Evolutionary conservation across 352 stramenopile genomes (phyloP), one percentile per base, ranked within the genome.

Genomic region (Phytophthora parvispora): DNA sequence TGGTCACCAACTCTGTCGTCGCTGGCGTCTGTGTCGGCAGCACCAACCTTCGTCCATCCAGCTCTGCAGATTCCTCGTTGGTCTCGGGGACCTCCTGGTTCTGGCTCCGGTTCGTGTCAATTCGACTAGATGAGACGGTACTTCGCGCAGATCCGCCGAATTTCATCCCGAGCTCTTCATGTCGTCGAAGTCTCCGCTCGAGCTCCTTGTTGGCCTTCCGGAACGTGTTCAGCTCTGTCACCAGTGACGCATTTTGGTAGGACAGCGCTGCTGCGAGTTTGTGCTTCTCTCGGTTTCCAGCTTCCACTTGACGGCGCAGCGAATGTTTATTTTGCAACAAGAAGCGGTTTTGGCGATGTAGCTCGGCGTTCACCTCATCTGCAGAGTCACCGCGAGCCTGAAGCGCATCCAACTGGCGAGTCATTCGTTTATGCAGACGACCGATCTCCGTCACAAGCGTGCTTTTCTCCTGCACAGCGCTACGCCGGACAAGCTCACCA

Each of bases 331-430:
- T 88, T 55, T 91, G 86, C 16, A 93, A 60, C 20, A 94, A 64
- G 49, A 92, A 95, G 9, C 60, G 76, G 47, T 93, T 95, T 50
- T 95, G 86, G 7, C 87, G 79, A 53, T 93, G 83, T 0, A 95
- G 43, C 61, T 95, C 87, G 0, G 80, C 73, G 25, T 83, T 91
- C 2, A 95, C 75, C 51, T 92, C 86, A 20, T 90, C 80, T 0
- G 70, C 60, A 0, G 78, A 75, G 16, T 90, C 82, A 34, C 88
- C 82, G 12, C 70, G 71, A 16, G 76, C 80, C 38, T 91, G 74
- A 4, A 93, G 64, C 8, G 74, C 69, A 9, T 87, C 79, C 54
- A 89, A 66, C 52, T 93, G 83, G 0, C 84, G 65, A 0, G 80
- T 76, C 22, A 93, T 66, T 0, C 79, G 72, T 51, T 93, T 93